Conservation (phyloP, 1,139 yeast genomes). For the Pichia norvegensis region DNA sequence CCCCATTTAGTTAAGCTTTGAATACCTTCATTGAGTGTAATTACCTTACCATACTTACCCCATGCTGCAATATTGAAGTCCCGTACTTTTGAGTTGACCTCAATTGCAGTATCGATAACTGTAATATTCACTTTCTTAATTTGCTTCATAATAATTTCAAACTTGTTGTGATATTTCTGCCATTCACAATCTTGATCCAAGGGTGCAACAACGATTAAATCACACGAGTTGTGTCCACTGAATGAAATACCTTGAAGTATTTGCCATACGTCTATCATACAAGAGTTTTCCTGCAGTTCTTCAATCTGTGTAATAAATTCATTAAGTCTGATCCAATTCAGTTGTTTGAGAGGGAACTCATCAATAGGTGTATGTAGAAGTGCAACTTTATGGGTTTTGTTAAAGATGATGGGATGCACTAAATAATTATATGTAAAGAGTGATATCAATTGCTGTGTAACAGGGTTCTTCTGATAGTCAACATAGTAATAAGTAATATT, state of each 20-base stretch:
- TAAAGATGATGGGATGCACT: conserved; percentile 4
- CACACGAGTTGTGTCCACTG: background rate
- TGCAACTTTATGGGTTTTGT: conserved; percentile 9
- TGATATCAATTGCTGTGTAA: background rate
- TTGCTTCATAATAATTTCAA: background rate
- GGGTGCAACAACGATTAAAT: conserved; percentile 6
- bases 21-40: conserved; percentile 4
- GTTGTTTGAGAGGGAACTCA: background rate
- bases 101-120: background rate
- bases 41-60: background rate
- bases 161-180: conserved; percentile 1
- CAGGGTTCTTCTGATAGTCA: conserved; percentile 1
- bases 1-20: conserved; percentile 2
- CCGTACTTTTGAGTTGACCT: background rate
- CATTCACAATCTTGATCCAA: conserved; percentile 6
- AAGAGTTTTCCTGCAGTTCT: background rate
- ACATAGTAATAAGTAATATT: conserved; percentile 6
- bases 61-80: background rate
- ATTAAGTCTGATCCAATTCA: conserved; percentile 3
- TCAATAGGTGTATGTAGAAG: conserved; percentile 3
- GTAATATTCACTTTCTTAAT: background rate
- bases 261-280: background rate
- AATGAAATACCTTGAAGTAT: conserved; percentile 4
- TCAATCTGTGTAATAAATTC: background rate
- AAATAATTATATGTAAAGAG: conserved; percentile 9